Percentiles rank a stretch among this genome's conserved stretches.
These are phyloP conservation scores for Mentha longifolia DNA, from an alignment of 257 asterid species.

Conservation along the genomic window DNA sequence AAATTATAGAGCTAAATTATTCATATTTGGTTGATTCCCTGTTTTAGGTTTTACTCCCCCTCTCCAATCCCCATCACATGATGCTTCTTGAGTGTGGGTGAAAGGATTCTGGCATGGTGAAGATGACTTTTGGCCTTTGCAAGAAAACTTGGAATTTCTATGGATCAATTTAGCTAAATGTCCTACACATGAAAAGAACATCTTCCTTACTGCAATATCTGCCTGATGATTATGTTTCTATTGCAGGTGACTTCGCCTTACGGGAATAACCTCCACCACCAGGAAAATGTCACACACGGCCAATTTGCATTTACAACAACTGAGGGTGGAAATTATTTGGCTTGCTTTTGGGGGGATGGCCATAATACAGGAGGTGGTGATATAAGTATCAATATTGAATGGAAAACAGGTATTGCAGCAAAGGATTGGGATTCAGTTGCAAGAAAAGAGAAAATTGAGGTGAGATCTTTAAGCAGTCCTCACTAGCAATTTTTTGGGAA, in stretches of 20 bases:
- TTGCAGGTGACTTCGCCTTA: slow-evolving; percentile 80
- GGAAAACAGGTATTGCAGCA: slow-evolving; percentile 93
- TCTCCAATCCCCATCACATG: slow-evolving; percentile 17
- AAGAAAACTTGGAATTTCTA: neutral
- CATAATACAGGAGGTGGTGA: slow-evolving; percentile 55
- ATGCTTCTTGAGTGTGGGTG: slow-evolving; percentile 24
- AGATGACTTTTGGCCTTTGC: neutral
- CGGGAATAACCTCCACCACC: slow-evolving; percentile 69
- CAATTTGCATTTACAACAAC: slow-evolving; percentile 86
- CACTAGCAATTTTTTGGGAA: slow-evolving; percentile 7
- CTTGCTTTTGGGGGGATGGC: slow-evolving; percentile 77
- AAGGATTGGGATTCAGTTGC: slow-evolving; percentile 96
- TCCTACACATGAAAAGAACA: slow-evolving; percentile 7
- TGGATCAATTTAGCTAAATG: neutral
- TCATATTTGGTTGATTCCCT: neutral
- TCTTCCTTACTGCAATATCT: slow-evolving; percentile 13
- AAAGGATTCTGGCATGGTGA: slow-evolving; percentile 16
- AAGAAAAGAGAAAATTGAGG: slow-evolving; percentile 87
- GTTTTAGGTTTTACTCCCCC: neutral
- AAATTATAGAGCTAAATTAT: neutral
- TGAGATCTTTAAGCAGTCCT: slow-evolving; percentile 36
- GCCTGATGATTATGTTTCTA: slow-evolving; percentile 27
- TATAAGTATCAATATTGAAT: slow-evolving; percentile 72
- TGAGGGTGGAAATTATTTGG: slow-evolving; percentile 80
- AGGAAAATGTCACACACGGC: slow-evolving; percentile 76